Evolutionary conservation across 768 basidiomycete species (phyloP).

Genomic region (Cystofilobasidium capitatum): DNA sequence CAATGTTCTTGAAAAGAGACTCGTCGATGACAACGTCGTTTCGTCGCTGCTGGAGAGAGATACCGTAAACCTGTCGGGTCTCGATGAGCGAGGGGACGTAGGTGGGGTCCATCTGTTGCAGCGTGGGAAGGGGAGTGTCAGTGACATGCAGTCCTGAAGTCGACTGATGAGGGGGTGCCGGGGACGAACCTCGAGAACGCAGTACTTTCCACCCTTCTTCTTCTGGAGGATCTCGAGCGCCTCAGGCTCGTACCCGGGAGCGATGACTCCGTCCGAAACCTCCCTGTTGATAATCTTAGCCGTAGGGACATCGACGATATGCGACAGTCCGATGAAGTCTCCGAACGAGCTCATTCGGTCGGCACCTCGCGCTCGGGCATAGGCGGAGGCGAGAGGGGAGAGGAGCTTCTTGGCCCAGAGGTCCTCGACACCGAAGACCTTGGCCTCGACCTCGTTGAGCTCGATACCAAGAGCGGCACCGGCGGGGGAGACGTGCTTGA

Average conservation of each 20-base stretch:
- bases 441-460: slow-evolving; percentile 72
- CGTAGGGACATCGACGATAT: slow-evolving; percentile 83
- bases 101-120: slow-evolving; percentile 66
- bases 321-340: slow-evolving; percentile 93
- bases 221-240: slow-evolving; percentile 83
- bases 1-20: slow-evolving; percentile 72
- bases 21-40: slow-evolving; percentile 82
- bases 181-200: slow-evolving; percentile 69
- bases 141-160: background rate
- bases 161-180: background rate
- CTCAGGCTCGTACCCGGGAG: slow-evolving; percentile 78
- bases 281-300: slow-evolving; percentile 97
- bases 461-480: slow-evolving; percentile 82
- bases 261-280: slow-evolving; percentile 96
- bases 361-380: slow-evolving; percentile 91
- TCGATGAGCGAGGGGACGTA: slow-evolving; percentile 73
- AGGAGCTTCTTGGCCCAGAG: slow-evolving; percentile 63
- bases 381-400: slow-evolving; percentile 80
- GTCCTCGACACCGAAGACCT: slow-evolving; percentile 93
- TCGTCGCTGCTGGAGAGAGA: slow-evolving; percentile 76
- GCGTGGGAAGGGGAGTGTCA: background rate
- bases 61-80: slow-evolving; percentile 90
- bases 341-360: slow-evolving; percentile 99
- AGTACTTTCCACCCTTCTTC: slow-evolving; percentile 99
- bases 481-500: slow-evolving; percentile 99